Conservation (phyloP, 768 basidiomycete species). For the Chalciporus sphaerocephalus region DNA sequence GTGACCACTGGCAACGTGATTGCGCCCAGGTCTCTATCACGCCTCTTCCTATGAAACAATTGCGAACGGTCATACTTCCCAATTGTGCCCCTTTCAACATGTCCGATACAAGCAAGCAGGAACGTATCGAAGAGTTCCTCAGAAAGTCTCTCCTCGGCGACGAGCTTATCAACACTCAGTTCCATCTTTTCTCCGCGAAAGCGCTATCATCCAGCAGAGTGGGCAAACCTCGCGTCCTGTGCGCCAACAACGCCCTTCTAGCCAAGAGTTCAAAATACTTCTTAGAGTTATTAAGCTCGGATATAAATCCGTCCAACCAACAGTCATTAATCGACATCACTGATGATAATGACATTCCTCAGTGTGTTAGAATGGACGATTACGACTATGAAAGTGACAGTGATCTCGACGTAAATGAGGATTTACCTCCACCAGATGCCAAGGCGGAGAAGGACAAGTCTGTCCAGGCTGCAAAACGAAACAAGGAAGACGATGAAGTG, state of each 20-base stretch:
- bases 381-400: slow-evolving; percentile 35
- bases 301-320: slow-evolving; percentile 7
- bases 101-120: slow-evolving; percentile 8
- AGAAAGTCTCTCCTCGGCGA: slow-evolving; percentile 27
- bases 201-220: slow-evolving; percentile 11
- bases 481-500: slow-evolving; percentile 6
- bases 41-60: too few relatives aligned
- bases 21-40: too few relatives aligned
- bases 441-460: background rate
- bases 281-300: slow-evolving; percentile 12
- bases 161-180: slow-evolving; percentile 27
- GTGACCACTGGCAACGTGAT: too few relatives aligned
- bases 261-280: slow-evolving; percentile 29
- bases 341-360: slow-evolving; percentile 8
- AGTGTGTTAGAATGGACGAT: slow-evolving; percentile 10
- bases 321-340: slow-evolving; percentile 13
- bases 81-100: slow-evolving; percentile 2
- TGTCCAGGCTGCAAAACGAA: background rate
- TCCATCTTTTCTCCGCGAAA: slow-evolving; percentile 27
- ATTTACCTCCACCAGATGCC: background rate
- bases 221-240: slow-evolving; percentile 19
- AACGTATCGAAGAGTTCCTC: slow-evolving; percentile 19
- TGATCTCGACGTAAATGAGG: slow-evolving; percentile 30
- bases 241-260: slow-evolving; percentile 27
- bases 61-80: background rate